Evolutionary conservation across 2,329 filamentous ascomycete species (phyloP).

Genomic region (Chaetomium sp.): DNA sequence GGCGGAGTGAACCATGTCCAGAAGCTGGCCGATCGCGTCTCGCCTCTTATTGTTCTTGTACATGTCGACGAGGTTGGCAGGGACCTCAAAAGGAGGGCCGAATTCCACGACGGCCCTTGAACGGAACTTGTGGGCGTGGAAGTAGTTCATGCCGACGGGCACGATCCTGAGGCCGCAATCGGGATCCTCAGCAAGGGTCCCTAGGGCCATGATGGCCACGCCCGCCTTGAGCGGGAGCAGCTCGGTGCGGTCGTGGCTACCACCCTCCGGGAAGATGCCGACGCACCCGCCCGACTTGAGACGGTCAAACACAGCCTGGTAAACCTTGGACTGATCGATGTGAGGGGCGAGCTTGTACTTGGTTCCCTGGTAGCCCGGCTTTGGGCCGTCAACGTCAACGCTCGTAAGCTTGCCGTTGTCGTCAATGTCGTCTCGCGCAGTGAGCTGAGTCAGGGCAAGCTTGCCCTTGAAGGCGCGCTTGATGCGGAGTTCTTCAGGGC

Average conservation of each 20-base stretch:
- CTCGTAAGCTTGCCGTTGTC: slow-evolving; percentile 65
- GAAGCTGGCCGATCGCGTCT: slow-evolving; percentile 80
- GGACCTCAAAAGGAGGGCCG: slow-evolving; percentile 83
- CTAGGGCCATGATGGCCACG: slow-evolving; percentile 96
- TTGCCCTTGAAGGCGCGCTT: slow-evolving; percentile 85
- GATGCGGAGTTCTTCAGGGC: slow-evolving; percentile 77
- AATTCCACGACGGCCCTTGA: slow-evolving; percentile 96
- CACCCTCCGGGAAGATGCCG: slow-evolving; percentile 95
- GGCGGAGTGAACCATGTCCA: slow-evolving; percentile 84
- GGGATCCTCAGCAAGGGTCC: slow-evolving; percentile 80
- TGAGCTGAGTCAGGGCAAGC: slow-evolving; percentile 77
- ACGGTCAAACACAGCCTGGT: slow-evolving; percentile 86
- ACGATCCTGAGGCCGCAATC: slow-evolving; percentile 91
- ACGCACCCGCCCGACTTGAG: slow-evolving; percentile 84
- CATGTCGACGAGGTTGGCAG: slow-evolving; percentile 77
- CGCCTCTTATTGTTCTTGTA: slow-evolving; percentile 82
- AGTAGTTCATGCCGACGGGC: slow-evolving; percentile 98
- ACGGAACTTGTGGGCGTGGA: slow-evolving; percentile 97
- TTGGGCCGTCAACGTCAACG: slow-evolving; percentile 54
- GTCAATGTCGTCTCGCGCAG: slow-evolving; percentile 73
- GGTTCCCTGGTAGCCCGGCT: slow-evolving; percentile 70
- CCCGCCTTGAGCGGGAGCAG: slow-evolving; percentile 92
- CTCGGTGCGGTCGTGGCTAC: slow-evolving; percentile 91
- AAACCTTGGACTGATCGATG: slow-evolving; percentile 91
- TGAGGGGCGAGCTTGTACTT: slow-evolving; percentile 89